Evolutionary conservation across 1,284 basidiomycete species (phyloP).

Genomic region (Moniliella sp.): DNA sequence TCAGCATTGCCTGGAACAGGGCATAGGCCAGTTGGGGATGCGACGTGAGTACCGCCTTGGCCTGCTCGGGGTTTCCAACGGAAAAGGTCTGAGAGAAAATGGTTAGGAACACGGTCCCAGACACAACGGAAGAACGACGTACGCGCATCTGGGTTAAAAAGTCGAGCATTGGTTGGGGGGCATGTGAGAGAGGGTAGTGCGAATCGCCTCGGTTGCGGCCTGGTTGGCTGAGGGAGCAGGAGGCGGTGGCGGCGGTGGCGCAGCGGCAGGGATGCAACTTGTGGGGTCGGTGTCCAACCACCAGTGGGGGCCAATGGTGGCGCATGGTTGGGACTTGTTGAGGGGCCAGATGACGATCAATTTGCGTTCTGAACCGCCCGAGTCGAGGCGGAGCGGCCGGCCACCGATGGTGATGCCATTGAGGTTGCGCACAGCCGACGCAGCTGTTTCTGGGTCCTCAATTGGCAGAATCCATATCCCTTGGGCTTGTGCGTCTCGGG

Average conservation of each 20-base stretch:
- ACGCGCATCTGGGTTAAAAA: conserved; percentile 97
- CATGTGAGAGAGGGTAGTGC: conserved; percentile 62
- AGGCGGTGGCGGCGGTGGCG: too few relatives aligned
- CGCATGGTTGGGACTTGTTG: too few relatives aligned
- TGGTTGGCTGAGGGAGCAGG: too few relatives aligned
- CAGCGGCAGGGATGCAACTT: too few relatives aligned
- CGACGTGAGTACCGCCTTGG: conserved; percentile 51
- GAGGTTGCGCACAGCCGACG: conserved; percentile 62
- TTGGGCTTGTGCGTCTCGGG: conserved; percentile 81
- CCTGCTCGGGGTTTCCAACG: conserved; percentile 71
- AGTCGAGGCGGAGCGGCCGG: conserved; percentile 60
- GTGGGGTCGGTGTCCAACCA: too few relatives aligned
- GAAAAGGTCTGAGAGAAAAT: too few relatives aligned
- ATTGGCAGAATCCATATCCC: conserved; percentile 94
- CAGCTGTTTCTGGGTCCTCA: conserved; percentile 78
- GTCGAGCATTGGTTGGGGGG: conserved; percentile 68
- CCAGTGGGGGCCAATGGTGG: too few relatives aligned
- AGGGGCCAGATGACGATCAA: too few relatives aligned
- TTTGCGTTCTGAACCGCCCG: too few relatives aligned
- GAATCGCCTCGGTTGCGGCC: conserved; percentile 62
- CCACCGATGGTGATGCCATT: conserved; percentile 59
- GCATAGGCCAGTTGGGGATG: conserved; percentile 90
- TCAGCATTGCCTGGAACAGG: conserved; percentile 75
- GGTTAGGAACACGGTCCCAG: too few relatives aligned
- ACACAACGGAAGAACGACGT: too few relatives aligned